These are phyloP conservation scores for Pezicula rhizophila DNA, from an alignment of 2,329 filamentous ascomycete species.

Conservation along the genomic window DNA sequence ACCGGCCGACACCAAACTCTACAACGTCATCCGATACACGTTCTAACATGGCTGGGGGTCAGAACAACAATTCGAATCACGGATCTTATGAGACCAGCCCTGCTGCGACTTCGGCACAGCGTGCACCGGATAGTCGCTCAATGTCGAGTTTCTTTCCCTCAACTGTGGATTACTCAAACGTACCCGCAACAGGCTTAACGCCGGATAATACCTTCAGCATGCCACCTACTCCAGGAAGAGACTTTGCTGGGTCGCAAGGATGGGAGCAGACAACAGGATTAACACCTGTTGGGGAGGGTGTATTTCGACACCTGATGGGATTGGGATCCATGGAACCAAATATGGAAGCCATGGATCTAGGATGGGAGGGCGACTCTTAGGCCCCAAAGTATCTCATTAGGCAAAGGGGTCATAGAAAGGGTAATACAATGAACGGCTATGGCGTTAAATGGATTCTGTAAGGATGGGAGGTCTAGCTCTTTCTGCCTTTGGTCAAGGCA, in stretches of 20 bases:
- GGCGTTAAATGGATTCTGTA: neutral
- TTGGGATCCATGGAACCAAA: constrained; percentile 51
- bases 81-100: constrained; percentile 49
- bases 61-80: constrained; percentile 30
- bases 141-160: constrained; percentile 23
- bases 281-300: constrained; percentile 50
- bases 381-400: neutral
- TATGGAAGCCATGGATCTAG: constrained; percentile 41
- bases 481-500: neutral
- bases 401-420: too few relatives aligned
- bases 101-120: constrained; percentile 38
- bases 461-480: neutral
- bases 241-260: constrained; percentile 37
- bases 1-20: constrained; percentile 54
- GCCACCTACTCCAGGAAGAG: constrained; percentile 31
- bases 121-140: constrained; percentile 29
- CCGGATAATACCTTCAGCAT: constrained; percentile 32
- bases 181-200: constrained; percentile 16
- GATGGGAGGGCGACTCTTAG: constrained; percentile 33
- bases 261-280: constrained; percentile 41
- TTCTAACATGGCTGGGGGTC: constrained; percentile 11
- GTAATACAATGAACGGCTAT: neutral
- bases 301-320: constrained; percentile 51
- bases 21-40: constrained; percentile 40
- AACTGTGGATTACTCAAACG: constrained; percentile 15